Evolutionary conservation across 495 filamentous ascomycete genomes (phyloP), one percentile per base, ranked within the genome.

Genomic region (Choiromyces venosus): DNA sequence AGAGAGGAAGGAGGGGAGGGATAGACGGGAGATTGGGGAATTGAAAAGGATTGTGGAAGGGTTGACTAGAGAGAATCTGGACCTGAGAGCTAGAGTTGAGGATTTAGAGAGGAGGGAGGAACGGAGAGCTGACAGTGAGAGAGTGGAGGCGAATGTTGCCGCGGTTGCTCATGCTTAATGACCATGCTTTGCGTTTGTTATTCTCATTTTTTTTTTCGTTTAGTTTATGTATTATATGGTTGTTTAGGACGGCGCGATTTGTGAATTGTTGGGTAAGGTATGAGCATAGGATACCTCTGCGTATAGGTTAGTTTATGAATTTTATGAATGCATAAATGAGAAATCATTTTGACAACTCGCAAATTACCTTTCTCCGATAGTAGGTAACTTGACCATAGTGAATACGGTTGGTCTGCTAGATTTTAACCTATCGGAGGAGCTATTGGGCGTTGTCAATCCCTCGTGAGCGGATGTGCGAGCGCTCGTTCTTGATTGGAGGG

Each of bases 41-140:
- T 79, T 87, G 19, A 86, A 85, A 66, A 86, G 84, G 18, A 88
- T 85, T 89, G 81, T 89, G 8, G 86, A 87, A 35, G 83, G 86
- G 29, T 82, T 91, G 71, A 82, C 85, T 38, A 85, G 83, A 73
- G 87, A 93, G 83, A 84, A 88, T 36, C 85, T 91, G 73, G 86
- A 90, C 37, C 83, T 92, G 74, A 84, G 85, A 38, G 87, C 88
- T 74, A 89, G 80, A 86, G 92, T 39, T 84, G 87, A 14, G 85
- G 38, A 87, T 66, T 79, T 93, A 77, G 91, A 93, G 83, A 82
- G 81, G 42, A 88, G 91, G 86, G 92, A 92, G 12, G 83, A 71
- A 66, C 69, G 65, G 77, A 76, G 7, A 73, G 37, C 36, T 29
- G 18, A 14, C 36, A 8, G 21, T 36, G 25, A n/a, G 35, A 7